Conservation (phyloP, 306 rosid species). For the Pterocarpus macrocarpus region DNA sequence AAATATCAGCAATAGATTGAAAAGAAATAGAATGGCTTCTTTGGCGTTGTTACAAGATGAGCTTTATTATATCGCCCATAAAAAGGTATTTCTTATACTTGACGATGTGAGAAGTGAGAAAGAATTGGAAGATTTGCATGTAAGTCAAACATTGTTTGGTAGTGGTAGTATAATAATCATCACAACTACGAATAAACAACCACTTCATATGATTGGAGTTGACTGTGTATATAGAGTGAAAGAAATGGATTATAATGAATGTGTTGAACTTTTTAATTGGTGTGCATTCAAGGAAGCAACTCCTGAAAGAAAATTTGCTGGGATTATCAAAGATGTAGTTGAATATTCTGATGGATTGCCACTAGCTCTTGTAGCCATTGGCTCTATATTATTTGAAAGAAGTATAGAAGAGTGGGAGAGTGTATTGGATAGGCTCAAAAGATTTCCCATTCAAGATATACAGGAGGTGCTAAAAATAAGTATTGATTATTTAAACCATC, state of each 20-base stretch:
- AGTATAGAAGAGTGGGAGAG: neutral
- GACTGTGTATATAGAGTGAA: neutral
- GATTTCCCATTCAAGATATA: neutral
- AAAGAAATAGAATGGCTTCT: neutral
- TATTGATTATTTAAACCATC: neutral
- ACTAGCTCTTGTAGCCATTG: neutral
- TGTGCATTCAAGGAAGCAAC: neutral
- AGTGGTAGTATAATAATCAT: slow-evolving; percentile 2
- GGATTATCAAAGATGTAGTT: neutral
- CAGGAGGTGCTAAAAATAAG: neutral
- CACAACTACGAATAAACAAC: neutral
- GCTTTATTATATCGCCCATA: neutral
- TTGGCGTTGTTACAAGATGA: too few relatives aligned
- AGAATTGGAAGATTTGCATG: neutral
- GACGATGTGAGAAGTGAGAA: neutral
- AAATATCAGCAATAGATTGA: neutral
- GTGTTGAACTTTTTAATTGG: slow-evolving; percentile 9
- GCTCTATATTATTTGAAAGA: neutral
- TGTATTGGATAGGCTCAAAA: neutral
- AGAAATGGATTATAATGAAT: neutral
- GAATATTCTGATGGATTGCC: slow-evolving; percentile 2
- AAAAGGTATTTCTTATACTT: neutral
- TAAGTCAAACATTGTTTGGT: neutral
- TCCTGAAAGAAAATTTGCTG: neutral
- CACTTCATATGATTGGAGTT: neutral